Conservation (phyloP, 2,329 filamentous ascomycete species). For the Lanzia echinophila region DNA sequence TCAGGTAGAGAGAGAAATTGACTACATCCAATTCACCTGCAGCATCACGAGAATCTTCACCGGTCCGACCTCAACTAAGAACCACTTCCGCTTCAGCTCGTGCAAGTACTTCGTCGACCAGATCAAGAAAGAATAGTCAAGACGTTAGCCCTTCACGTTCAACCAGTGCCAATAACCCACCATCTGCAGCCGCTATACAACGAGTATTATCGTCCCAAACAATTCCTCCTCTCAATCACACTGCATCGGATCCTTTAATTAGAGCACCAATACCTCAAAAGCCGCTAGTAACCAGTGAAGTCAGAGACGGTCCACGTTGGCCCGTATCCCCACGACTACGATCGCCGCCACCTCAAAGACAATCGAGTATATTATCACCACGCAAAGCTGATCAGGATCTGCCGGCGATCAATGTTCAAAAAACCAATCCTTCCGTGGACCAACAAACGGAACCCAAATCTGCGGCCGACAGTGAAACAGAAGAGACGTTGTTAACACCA, state of each 20-base stretch:
- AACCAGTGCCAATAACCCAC: conserved; percentile 43
- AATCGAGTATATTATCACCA: conserved; percentile 38
- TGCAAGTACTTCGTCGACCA: conserved; percentile 32
- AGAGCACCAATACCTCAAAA: conserved; percentile 62
- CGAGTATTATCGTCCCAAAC: conserved; percentile 59
- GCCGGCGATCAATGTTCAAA: conserved; percentile 47
- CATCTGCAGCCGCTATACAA: conserved; percentile 56
- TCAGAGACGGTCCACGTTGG: conserved; percentile 59
- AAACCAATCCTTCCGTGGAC: conserved; percentile 34
- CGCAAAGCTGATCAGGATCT: conserved; percentile 45
- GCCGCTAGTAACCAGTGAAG: conserved; percentile 41
- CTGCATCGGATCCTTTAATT: conserved; percentile 52
- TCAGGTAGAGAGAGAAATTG: too few species aligned
- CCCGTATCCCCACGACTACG: conserved; percentile 70
- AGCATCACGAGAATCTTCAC: conserved; percentile 44
- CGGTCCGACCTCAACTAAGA: conserved; percentile 29
- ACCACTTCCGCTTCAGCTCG: conserved; percentile 19
- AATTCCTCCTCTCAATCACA: conserved; percentile 58
- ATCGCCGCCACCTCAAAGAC: conserved; percentile 62
- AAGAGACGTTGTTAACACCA: conserved; percentile 28
- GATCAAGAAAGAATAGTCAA: conserved; percentile 61
- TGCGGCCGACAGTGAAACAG: conserved; percentile 21
- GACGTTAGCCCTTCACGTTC: conserved; percentile 58
- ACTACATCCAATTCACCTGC: conserved; percentile 38
- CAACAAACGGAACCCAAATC: conserved; percentile 31